Base-by-base conservation (phyloP, 2,329 filamentous ascomycete genomes). In the Hypoxylon rubiginosum region DNA sequence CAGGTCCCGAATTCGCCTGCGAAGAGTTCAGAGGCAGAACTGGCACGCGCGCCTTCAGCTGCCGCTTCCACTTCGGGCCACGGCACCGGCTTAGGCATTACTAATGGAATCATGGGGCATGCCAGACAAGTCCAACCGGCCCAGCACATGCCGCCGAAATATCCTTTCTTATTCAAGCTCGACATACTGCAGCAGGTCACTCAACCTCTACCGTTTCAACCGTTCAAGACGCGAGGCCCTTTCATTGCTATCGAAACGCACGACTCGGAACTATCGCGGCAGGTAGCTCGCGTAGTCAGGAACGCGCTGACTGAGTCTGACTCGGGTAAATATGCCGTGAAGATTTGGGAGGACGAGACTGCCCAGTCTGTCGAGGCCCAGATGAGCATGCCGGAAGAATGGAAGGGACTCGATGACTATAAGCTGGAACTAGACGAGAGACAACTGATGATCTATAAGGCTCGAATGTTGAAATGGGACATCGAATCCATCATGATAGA, bases 191-290 rank as follows among this genome's bases (percentile, higher is more conserved):
- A 88, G 15, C 90, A 89, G 66, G 93, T 97, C 69, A 91, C 91
- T 49, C 92, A 91, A 24, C 89, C 92, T 0, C 82, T 92, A 13
- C 79, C 81, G 5, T 71, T 80, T 15, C 69, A 73, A 2, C 67
- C 68, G 1, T 76, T 79, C 64, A 79, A 82, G 71, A 81, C 83
- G 6, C 87, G 94, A n/a, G 94, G 95, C 0, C 88, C 92, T 0
- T 86, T 97, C 39, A 90, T 98, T 67, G 91, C 92, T 0, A 82
- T 98, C 28, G 95, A 98, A 78, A 94, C 94, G 0, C 85, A 91
- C 17, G 86, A 90, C 62, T 69, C 76, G 6, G 73, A 74, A n/a
- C 71, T 86, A 21, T 75, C 87, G 9, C 77, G 81, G 1, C 83
- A 86, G 9, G 87, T 92, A 3, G 89, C 92, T 3, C 81, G 84